Base-by-base conservation (phyloP, 2,329 filamentous ascomycete species). In the Blastomyces parvus region DNA sequence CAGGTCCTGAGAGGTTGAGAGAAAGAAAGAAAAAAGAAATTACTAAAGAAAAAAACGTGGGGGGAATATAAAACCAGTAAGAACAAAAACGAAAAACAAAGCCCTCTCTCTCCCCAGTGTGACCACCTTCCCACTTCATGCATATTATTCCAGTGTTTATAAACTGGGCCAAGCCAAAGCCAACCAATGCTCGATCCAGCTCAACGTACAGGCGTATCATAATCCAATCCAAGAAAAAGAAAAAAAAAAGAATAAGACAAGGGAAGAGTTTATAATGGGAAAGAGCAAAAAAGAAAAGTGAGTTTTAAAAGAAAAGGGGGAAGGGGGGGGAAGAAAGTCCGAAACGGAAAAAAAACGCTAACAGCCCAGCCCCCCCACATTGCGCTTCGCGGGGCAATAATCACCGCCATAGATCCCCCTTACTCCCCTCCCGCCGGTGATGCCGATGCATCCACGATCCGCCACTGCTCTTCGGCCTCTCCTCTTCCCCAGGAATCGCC, bases 401-500 rank as follows among this genome's bases (percentile, higher is more conserved):
- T n/a, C 64, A 78, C 55, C 76, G 70, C 76, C 76, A 78, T 19
- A 77, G 52, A 71, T 78, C 76, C 62, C 70, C 68, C 57, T 70
- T 71, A 61, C 73, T 76, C 22, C 70, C 68, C n/a, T 73, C 68
- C 63, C 66, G 71, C 62, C 46, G 60, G 56, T 53, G 60, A 42
- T 58, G 56, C 25, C 42, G 19, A 25, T 40, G 63, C 66, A 46
- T 44, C 48, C 62, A 59, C 64, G 65, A 7, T 19, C 62, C 38
- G 58, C 69, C 70, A 11, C 73, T 75, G 61, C 74, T 78, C 66
- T 68, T 69, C 3, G 75, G 74, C 30, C 74, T 69, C 33, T 70
- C 72, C 59, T 81, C 80, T 13, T 83, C 81, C 25, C 75, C 75
- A 0, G 86, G 86, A n/a, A 88, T 81, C 22, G 85, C 84, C 22